Base-by-base conservation (phyloP, 805 yeast genomes). In the Suhomyces kilbournensis region DNA sequence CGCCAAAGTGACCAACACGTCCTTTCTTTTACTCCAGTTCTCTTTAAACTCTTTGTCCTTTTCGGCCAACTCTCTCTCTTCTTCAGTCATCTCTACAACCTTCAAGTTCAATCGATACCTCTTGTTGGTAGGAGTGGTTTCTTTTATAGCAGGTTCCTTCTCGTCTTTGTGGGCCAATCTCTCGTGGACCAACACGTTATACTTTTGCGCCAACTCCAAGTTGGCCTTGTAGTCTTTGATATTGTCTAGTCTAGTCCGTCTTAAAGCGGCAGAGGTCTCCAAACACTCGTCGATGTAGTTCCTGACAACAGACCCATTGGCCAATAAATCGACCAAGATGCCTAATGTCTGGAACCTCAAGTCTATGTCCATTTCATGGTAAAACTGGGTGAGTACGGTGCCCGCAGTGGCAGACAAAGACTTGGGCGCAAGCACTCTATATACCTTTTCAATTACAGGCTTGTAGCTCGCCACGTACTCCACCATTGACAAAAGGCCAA, bases 401-500 rank as follows among this genome's bases (percentile, higher is more conserved):
- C 67, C 60, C 1, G 83, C 77, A 8, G 85, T 77, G 0, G 83
- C 82, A 46, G 71, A 71, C 40, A 68, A 63, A 51, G 72, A 73
- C 57, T 65, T 72, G 26, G 97, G 92, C 0, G 91, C 87, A 47
- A 86, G 66, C 2, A 66, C 61, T 35, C 75, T 76, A 50, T 80
- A 80, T 1, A 86, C 78, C 30, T 77, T 74, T 5, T 68, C 70
- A 46, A 86, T 82, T 19, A 76, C 75, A 0, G 72, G 69, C 23
- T 72, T 63, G 69, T 81, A 86, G 12, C 77, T 78, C 1, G 84
- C 82, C 39, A 84, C 75, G 56, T 83, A 77, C 45, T 83, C 82
- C 14, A 83, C 82, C 47, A 77, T 73, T 19, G 83, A 81, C 42
- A 92, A 75, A 2, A 91, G 74, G 30, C 97, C 97, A 47, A 91